phyloP scores from a whole-genome alignment of 2,329 filamentous ascomycete genomes.

The Hypoxylon sp. region DNA sequence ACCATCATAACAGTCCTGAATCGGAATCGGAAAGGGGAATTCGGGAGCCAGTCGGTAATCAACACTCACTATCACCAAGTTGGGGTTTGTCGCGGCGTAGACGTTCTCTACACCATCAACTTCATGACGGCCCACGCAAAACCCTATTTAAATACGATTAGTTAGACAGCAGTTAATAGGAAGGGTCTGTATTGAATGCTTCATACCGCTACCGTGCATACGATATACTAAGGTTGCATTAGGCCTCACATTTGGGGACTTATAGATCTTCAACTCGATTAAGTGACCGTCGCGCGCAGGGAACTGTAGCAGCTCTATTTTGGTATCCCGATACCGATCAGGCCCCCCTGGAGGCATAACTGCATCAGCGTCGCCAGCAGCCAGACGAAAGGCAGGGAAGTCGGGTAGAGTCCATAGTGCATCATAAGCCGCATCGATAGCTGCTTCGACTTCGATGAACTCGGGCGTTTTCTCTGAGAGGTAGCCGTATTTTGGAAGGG shows the following conservation, averaged over 20 bases:
- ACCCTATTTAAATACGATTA: slow-evolving; percentile 35
- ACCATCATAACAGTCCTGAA: slow-evolving; percentile 61
- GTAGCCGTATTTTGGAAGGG: slow-evolving; percentile 49
- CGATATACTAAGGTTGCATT: slow-evolving; percentile 45
- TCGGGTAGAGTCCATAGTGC: slow-evolving; percentile 42
- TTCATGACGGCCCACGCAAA: slow-evolving; percentile 47
- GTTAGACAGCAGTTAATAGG: background rate
- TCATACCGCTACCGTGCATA: slow-evolving; percentile 50
- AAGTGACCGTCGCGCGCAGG: slow-evolving; percentile 47
- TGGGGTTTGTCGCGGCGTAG: slow-evolving; percentile 45
- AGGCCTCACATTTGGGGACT: slow-evolving; percentile 37
- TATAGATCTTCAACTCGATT: slow-evolving; percentile 50
- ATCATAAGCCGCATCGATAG: slow-evolving; percentile 40
- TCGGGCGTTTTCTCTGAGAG: slow-evolving; percentile 46
- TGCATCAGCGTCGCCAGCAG: slow-evolving; percentile 42
- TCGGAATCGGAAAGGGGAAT: slow-evolving; percentile 57
- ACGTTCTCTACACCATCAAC: slow-evolving; percentile 50
- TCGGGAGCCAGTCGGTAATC: slow-evolving; percentile 57
- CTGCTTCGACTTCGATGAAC: slow-evolving; percentile 43
- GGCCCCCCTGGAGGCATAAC: slow-evolving; percentile 43
- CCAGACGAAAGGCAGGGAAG: slow-evolving; percentile 43
- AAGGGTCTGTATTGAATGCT: background rate
- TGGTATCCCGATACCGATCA: slow-evolving; percentile 47
- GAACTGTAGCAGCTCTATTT: slow-evolving; percentile 43
- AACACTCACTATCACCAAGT: slow-evolving; percentile 50